Evolutionary conservation across 1,139 yeast species (phyloP).

Genomic region (Candida gigantensis): DNA sequence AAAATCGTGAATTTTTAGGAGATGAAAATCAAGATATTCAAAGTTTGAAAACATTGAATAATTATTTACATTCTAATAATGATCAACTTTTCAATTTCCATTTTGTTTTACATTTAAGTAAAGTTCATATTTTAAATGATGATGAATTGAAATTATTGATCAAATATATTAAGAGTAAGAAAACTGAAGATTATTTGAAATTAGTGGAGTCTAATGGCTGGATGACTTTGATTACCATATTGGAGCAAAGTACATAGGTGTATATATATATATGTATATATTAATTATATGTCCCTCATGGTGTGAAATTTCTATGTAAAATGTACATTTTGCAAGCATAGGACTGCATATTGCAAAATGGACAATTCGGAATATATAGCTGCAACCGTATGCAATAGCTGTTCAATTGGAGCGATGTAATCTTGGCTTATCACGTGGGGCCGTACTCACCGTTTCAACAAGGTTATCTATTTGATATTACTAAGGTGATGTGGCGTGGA

Average conservation of each 20-base stretch:
- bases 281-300: too few relatives aligned
- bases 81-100: slow-evolving; percentile 68
- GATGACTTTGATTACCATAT: slow-evolving; percentile 69
- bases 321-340: too few relatives aligned
- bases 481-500: too few relatives aligned
- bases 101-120: slow-evolving; percentile 57
- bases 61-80: slow-evolving; percentile 45
- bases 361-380: too few relatives aligned
- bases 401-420: too few relatives aligned
- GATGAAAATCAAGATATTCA: slow-evolving; percentile 46
- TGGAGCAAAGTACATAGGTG: slow-evolving; percentile 35
- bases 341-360: too few relatives aligned
- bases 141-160: slow-evolving; percentile 53
- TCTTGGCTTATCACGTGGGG: too few relatives aligned
- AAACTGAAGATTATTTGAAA: slow-evolving; percentile 48
- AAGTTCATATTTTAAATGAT: slow-evolving; percentile 52
- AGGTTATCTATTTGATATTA: too few relatives aligned
- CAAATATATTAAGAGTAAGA: slow-evolving; percentile 39
- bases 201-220: slow-evolving; percentile 71
- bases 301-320: background rate
- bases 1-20: slow-evolving; percentile 76
- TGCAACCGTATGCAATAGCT: too few relatives aligned
- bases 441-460: too few relatives aligned
- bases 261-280: background rate
- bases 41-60: slow-evolving; percentile 47